Conservation (phyloP, 768 basidiomycete species). For the Suillus placidus region DNA sequence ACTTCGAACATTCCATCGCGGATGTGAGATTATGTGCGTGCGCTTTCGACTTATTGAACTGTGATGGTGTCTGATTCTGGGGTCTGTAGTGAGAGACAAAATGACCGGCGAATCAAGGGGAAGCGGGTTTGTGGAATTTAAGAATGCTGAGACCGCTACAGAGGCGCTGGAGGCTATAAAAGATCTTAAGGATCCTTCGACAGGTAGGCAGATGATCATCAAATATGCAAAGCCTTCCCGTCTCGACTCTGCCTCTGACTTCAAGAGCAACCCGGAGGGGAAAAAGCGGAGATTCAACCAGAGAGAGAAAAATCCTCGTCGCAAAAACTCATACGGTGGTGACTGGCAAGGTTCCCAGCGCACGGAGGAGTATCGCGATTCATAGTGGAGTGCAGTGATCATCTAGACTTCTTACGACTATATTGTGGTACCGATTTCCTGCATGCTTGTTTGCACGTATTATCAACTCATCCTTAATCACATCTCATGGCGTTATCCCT, state of each 20-base stretch:
- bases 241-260: not conserved
- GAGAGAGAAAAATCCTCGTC: not conserved
- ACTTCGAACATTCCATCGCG: constrained; percentile 15
- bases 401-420: not conserved
- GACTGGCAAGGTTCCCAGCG: constrained; percentile 3
- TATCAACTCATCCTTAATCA: not conserved
- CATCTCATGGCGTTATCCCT: not conserved
- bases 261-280: not conserved
- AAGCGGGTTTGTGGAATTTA: constrained; percentile 59
- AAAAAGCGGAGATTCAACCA: constrained; percentile 1
- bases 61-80: not conserved
- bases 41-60: constrained; percentile 7
- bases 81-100: constrained; percentile 35
- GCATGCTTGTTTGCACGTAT: not conserved
- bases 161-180: constrained; percentile 49
- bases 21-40: constrained; percentile 38
- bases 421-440: not conserved
- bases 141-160: constrained; percentile 44
- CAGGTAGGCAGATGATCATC: constrained; percentile 11
- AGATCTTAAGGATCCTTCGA: constrained; percentile 18
- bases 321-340: not conserved
- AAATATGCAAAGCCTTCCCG: constrained; percentile 23
- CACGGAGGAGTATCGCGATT: constrained; percentile 4
- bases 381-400: not conserved
- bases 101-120: constrained; percentile 33